Conservation (phyloP, 2,329 filamentous ascomycete species). For the Cladosporium velox region DNA sequence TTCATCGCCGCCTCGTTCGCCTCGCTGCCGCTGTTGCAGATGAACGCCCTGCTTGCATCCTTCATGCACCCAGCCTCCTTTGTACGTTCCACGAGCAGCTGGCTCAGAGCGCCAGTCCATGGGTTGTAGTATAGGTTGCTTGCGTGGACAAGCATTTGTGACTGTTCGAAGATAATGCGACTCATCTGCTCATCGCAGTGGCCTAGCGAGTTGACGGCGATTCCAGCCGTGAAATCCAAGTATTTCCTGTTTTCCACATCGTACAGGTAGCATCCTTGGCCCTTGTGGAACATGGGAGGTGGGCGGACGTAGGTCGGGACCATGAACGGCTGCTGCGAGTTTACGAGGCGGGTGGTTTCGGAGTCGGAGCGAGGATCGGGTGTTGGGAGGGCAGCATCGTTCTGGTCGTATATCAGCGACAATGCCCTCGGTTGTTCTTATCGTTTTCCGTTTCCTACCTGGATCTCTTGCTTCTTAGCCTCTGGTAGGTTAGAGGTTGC, state of each 20-base stretch:
- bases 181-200: slow-evolving; percentile 83
- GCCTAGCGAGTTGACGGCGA: slow-evolving; percentile 90
- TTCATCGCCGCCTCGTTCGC: slow-evolving; percentile 98
- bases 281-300: slow-evolving; percentile 83
- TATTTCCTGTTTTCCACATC: slow-evolving; percentile 88
- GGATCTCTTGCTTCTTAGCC: slow-evolving; percentile 45
- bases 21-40: slow-evolving; percentile 95
- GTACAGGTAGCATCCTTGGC: slow-evolving; percentile 84
- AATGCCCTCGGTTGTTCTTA: not conserved
- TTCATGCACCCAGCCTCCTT: slow-evolving; percentile 78
- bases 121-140: slow-evolving; percentile 98
- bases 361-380: slow-evolving; percentile 75
- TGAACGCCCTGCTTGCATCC: slow-evolving; percentile 76
- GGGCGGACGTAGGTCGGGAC: slow-evolving; percentile 93
- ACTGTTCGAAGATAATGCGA: slow-evolving; percentile 68
- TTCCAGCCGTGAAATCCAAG: slow-evolving; percentile 92
- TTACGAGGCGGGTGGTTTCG: slow-evolving; percentile 71
- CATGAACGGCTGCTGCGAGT: slow-evolving; percentile 82
- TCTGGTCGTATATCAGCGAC: not conserved
- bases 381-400: slow-evolving; percentile 58
- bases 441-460: slow-evolving; percentile 33
- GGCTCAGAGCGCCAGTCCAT: slow-evolving; percentile 87
- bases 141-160: slow-evolving; percentile 77
- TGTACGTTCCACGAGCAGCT: slow-evolving; percentile 81
- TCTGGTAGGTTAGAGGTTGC: slow-evolving; percentile 45